phyloP scores from a whole-genome alignment of 441 rosid species.

The Brassica balearica region DNA sequence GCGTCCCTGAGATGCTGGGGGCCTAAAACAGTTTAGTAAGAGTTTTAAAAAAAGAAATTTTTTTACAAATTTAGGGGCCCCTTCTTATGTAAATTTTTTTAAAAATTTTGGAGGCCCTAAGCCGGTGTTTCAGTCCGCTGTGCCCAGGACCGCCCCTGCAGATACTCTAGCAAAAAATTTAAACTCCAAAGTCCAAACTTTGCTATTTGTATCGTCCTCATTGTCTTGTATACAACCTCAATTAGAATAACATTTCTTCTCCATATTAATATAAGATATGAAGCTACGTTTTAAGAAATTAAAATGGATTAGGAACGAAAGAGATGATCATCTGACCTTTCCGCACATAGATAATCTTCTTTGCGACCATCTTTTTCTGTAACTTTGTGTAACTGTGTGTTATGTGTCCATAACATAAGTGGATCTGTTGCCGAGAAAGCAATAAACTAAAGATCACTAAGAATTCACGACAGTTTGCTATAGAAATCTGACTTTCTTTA shows the following conservation, averaged over 20 bases:
- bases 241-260: neutral
- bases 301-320: slow-evolving; percentile 21
- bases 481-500: slow-evolving; percentile 12
- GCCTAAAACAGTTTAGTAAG: too few species aligned
- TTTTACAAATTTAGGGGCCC: too few species aligned
- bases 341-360: slow-evolving; percentile 20
- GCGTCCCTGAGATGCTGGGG: too few species aligned
- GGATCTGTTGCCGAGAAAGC: slow-evolving; percentile 39
- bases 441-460: slow-evolving; percentile 34
- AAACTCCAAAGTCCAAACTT: neutral
- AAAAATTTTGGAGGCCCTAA: too few species aligned
- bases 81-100: too few species aligned
- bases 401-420: slow-evolving; percentile 32
- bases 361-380: slow-evolving; percentile 25
- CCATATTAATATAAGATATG: neutral
- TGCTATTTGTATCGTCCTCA: neutral
- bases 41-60: too few species aligned
- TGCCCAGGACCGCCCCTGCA: too few species aligned
- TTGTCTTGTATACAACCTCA: neutral
- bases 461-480: slow-evolving; percentile 26
- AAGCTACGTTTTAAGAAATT: neutral
- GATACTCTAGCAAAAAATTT: neutral
- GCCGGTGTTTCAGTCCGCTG: too few species aligned
- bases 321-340: slow-evolving; percentile 22
- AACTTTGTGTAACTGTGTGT: neutral